Base-by-base conservation (phyloP, 2,329 filamentous ascomycete species). In the Dothistroma pini region DNA sequence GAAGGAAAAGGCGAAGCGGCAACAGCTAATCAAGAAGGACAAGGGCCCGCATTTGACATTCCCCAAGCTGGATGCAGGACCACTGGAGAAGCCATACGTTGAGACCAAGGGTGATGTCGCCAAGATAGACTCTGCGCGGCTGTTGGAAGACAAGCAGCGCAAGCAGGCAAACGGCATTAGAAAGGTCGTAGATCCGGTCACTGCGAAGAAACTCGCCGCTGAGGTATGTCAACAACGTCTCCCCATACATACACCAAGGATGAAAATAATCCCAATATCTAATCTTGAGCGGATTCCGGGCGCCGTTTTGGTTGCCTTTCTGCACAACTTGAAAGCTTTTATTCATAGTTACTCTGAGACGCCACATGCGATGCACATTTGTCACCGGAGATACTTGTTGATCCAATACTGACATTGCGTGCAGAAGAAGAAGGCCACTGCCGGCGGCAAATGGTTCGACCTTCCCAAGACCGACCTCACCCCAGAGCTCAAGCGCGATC, bases 371-470 rank as follows among this genome's bases (percentile, higher is more conserved):
- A 21, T n/a, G 59, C 56, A 58, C 57, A 32, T 55, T 57, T 57
- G 56, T 55, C 53, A 53, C 50, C 57, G 57, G 58, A 35, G 16
- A 53, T 35, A 47, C 49, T 56, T 44, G 56, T 34, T 14, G n/a
- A 16, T 5, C 53, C 56, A 34, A 59, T 44, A 48, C 70, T 75
- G 64, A 75, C 69, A 34, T 34, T 61, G 70, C 66, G 62, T 67
- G 67, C 67, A 84, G 81, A 77, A 80, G 63, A 84, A 84, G 70
- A 85, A 84, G 74, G 80, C 83, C 60, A 89, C 88, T 63, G 89
- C 93, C 55, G 95, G 93, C 50, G 77, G 86, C 16, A 81, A 89
- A 60, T 97, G 93, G 93, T 97, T 89, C 78, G 84, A 96, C 69
- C 81, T 99, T 57, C 93, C 93, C 6, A 87, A 87, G 70, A 97